phyloP scores from a whole-genome alignment of 2,329 filamentous ascomycete genomes.

The Pseudopyrenochaeta lycopersici region DNA sequence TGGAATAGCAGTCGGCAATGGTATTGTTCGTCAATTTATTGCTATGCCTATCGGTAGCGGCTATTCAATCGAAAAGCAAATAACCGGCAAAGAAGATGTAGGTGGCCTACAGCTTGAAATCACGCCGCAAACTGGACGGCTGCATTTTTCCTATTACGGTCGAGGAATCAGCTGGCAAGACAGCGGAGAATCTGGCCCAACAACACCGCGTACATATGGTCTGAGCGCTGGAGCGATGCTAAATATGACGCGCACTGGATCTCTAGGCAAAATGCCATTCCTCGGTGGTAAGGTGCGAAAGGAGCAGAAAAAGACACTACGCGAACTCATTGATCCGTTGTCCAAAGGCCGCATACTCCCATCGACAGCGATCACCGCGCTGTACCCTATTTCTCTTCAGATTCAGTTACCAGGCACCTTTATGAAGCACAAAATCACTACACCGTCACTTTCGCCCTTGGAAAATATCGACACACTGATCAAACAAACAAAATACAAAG shows the following conservation, averaged over 20 bases:
- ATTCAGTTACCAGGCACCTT: neutral
- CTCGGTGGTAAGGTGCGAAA: neutral
- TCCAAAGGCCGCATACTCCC: neutral
- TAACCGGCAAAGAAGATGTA: conserved; percentile 53
- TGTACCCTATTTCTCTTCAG: neutral
- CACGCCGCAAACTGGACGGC: conserved; percentile 20
- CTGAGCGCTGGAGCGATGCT: neutral
- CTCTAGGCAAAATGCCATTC: neutral
- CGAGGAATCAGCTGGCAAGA: neutral
- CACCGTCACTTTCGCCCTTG: neutral
- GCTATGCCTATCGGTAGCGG: conserved; percentile 56
- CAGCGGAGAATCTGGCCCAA: neutral
- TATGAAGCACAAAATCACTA: neutral
- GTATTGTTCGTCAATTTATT: conserved; percentile 59
- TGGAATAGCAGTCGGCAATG: conserved; percentile 48
- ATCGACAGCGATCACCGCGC: neutral
- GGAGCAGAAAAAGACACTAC: neutral
- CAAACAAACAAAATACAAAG: neutral
- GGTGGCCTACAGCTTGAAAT: conserved; percentile 59
- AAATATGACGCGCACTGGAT: neutral
- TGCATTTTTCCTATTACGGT: neutral
- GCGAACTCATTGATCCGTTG: neutral
- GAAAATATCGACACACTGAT: neutral
- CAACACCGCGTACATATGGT: neutral
- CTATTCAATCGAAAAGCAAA: conserved; percentile 57